Evolutionary conservation across 176 grass and related monocot species (phyloP).

Genomic region (Lolium perenne): DNA sequence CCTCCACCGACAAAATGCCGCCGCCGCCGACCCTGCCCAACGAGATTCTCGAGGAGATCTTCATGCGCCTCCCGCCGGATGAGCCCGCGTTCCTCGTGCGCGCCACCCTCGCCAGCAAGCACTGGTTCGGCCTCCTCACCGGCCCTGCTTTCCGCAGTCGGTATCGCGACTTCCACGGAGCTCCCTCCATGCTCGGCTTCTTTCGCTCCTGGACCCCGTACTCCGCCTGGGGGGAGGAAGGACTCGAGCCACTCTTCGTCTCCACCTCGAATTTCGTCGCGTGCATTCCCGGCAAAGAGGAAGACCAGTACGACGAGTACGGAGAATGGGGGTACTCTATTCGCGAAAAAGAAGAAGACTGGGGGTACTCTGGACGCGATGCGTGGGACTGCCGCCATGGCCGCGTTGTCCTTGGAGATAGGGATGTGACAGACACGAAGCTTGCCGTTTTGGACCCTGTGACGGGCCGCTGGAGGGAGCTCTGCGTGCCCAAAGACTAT

Average conservation of each 20-base stretch:
- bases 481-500: not conserved
- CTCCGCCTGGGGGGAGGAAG: not conserved
- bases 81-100: not conserved
- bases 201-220: not conserved
- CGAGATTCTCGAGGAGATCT: not conserved
- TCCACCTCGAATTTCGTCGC: not conserved
- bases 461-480: not conserved
- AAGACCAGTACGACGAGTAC: not conserved
- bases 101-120: not conserved
- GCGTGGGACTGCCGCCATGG: conserved; percentile 8
- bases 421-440: not conserved
- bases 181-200: conserved; percentile 4
- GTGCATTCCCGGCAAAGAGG: not conserved
- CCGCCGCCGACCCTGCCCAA: not conserved
- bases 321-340: too few relatives aligned
- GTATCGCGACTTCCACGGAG: conserved; percentile 15
- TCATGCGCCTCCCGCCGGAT: not conserved
- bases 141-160: not conserved
- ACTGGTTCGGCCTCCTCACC: conserved; percentile 1
- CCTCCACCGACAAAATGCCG: not conserved
- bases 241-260: not conserved
- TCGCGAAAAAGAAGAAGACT: too few relatives aligned
- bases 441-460: not conserved
- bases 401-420: not conserved
- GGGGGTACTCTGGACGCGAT: not conserved